Evolutionary conservation across 257 asterid species (phyloP), one percentile per base, ranked within the genome.

Genomic region (Nicotiana attenuata): DNA sequence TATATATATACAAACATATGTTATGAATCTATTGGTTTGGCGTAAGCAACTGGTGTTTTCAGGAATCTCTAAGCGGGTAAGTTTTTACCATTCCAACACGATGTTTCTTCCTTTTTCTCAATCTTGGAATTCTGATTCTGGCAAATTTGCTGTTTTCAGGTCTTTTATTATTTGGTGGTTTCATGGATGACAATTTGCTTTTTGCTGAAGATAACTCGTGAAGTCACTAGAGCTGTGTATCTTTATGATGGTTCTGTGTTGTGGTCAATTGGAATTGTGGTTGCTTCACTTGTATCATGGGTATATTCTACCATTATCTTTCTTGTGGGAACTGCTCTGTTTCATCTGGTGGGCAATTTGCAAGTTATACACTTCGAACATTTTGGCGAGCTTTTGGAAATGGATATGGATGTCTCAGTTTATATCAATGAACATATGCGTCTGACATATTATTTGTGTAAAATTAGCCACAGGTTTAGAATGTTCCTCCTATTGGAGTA

Each of bases 401-500:
- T 75, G 60, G 96, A 93, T 91, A 63, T 87, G 91, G 97, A 93
- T 82, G 89, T 91, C 78, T 92, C 93, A 6, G 85, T 88, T 85
- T 93, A 91, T 87, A 93, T 93, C 16, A 90, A 94, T 78, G 98
- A 93, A 84, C 97, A 94, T 89, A 87, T 90, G 94, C 90, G 77
- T 67, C 91, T 94, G 26, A 88, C 91, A 9, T 59, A 82, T 56
- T 89, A 88, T 86, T 82, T 93, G n/a, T 93, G 96, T 6, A 94
- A 92, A 86, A 92, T 94, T 86, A 94, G 97, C 83, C 98, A 93
- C 86, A 87, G 97, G 82, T 94, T 94, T 80, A 85, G 97, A 61
- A 78, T 91, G 60, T 94, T 92, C 89, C 94, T 94, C 81, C 94
- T 94, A 16, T 82, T 93, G 83, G 96, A 94, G 85, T 94, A 92